These are phyloP conservation scores for Falciphora oryzae DNA, from an alignment of 2,329 filamentous ascomycete genomes.

Conservation along the genomic window DNA sequence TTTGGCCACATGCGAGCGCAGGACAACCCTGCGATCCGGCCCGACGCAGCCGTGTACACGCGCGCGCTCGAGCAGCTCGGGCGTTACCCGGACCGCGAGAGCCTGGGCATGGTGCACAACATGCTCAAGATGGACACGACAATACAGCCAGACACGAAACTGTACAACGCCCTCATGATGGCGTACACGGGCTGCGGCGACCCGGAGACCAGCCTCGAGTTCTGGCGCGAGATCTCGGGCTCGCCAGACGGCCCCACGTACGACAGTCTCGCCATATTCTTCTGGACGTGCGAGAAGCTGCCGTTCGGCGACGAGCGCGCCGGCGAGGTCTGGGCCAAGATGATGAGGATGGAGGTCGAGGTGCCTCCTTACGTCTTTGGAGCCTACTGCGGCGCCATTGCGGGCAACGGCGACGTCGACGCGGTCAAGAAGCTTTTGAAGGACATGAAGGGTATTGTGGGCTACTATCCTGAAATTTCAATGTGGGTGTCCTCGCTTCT, in stretches of 20 bases:
- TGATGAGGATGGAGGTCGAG: constrained; percentile 70
- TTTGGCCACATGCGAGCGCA: constrained; percentile 94
- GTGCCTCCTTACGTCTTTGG: constrained; percentile 68
- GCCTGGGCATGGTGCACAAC: constrained; percentile 75
- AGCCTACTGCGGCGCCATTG: constrained; percentile 71
- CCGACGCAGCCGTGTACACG: constrained; percentile 70
- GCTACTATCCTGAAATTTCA: constrained; percentile 59
- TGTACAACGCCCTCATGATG: constrained; percentile 83
- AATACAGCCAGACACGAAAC: constrained; percentile 66
- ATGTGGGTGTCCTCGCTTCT: constrained; percentile 53
- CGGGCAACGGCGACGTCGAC: constrained; percentile 64
- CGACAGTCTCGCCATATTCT: constrained; percentile 71
- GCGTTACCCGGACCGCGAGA: constrained; percentile 42
- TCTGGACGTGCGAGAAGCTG: constrained; percentile 67
- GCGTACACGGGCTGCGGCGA: constrained; percentile 69
- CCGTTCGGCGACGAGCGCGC: constrained; percentile 54
- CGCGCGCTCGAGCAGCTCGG: constrained; percentile 72
- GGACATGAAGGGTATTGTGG: constrained; percentile 60
- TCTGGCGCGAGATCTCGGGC: constrained; percentile 79
- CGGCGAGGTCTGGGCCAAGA: constrained; percentile 63
- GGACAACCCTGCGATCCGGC: constrained; percentile 54
- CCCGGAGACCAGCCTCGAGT: constrained; percentile 62
- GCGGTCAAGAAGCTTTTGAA: constrained; percentile 62
- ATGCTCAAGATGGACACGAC: constrained; percentile 90
- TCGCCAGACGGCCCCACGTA: constrained; percentile 84